Conservation (phyloP, 116 monocot species). For the Iris pallida region DNA sequence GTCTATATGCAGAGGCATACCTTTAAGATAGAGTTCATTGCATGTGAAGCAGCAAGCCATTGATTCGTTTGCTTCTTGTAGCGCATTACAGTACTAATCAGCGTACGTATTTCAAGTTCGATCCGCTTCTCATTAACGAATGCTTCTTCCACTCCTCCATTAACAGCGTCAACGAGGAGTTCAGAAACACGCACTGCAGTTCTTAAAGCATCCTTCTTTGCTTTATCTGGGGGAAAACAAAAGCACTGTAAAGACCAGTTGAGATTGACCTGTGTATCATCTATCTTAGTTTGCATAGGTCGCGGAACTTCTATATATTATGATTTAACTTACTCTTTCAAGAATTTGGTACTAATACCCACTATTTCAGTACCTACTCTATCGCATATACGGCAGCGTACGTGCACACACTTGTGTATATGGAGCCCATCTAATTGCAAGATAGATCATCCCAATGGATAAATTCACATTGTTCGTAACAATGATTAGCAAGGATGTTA, state of each 20-base stretch:
- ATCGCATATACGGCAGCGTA: no score
- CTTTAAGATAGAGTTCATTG: constrained; percentile 69
- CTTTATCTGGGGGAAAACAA: constrained; percentile 44
- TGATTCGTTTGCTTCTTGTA: constrained; percentile 72
- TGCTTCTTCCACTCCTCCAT: constrained; percentile 64
- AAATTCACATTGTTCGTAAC: no score
- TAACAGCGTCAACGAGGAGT: constrained; percentile 67
- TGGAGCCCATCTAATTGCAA: no score
- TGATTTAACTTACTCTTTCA: no score
- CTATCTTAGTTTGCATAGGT: no score
- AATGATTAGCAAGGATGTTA: no score
- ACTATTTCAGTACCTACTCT: no score
- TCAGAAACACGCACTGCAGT: constrained; percentile 53
- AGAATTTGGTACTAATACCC: no score
- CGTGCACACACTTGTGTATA: no score
- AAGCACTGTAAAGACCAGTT: not conserved
- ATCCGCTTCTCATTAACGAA: constrained; percentile 74
- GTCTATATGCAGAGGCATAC: constrained; percentile 15
- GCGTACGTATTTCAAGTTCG: constrained; percentile 58
- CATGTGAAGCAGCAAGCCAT: constrained; percentile 67
- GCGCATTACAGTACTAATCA: constrained; percentile 37
- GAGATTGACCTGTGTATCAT: no score
- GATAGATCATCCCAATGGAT: no score
- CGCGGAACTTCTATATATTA: no score
- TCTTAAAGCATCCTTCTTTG: constrained; percentile 64